These are phyloP conservation scores for Euphrasia arctica DNA, from an alignment of 305 asterid species.

Conservation along the genomic window DNA sequence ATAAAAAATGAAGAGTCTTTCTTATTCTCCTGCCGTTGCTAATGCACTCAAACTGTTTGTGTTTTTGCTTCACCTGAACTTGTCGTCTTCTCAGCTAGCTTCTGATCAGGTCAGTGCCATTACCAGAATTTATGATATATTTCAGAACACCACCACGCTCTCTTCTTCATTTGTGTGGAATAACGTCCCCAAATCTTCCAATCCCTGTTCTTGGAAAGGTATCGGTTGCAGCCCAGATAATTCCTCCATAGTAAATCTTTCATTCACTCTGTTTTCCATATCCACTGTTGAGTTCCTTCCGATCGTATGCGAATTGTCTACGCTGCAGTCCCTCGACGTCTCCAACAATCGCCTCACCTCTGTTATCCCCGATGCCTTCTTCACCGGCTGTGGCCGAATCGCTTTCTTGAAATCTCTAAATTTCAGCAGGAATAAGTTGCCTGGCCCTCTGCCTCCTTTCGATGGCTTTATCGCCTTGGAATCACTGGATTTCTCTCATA, in stretches of 20 bases:
- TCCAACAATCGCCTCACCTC: conserved; percentile 50
- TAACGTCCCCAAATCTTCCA: conserved; percentile 28
- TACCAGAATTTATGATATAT: conserved; percentile 18
- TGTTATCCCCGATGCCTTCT: conserved; percentile 48
- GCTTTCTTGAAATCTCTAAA: conserved; percentile 34
- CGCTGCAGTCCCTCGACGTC: conserved; percentile 51
- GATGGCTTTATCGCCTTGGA: conserved; percentile 48
- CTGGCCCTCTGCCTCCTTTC: conserved; percentile 35
- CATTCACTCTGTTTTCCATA: conserved; percentile 36
- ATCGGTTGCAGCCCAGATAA: conserved; percentile 42
- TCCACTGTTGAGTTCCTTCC: conserved; percentile 48
- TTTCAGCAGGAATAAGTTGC: conserved; percentile 49
- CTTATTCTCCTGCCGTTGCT: too few relatives aligned
- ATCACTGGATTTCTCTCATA: conserved; percentile 48
- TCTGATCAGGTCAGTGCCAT: too few relatives aligned
- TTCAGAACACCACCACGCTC: conserved; percentile 33
- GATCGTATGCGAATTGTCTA: conserved; percentile 37
- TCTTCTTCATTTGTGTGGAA: conserved; percentile 35
- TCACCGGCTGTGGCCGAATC: conserved; percentile 41
- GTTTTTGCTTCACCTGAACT: too few relatives aligned
- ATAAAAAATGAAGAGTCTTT: too few relatives aligned
- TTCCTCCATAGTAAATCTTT: conserved; percentile 41
- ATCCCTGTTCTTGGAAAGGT: conserved; percentile 79
- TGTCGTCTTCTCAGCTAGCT: too few relatives aligned
- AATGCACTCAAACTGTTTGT: too few relatives aligned